phyloP scores from a whole-genome alignment of 345 rosid species.

The thale cress (Arabidopsis thaliana) region TAIR10.1 NC_003076.8:23267001-23267500 shows the following conservation, averaged over 20 bases:
- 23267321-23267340: slow-evolving; percentile 95
- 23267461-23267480: slow-evolving; percentile 32
- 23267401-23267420: slow-evolving; percentile 62
- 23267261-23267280: not conserved
- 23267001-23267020: not conserved
- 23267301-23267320: slow-evolving; percentile 92
- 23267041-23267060: not conserved
- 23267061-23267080: not conserved
- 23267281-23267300: slow-evolving; percentile 52
- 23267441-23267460: not conserved
- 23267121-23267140: slow-evolving; percentile 83
- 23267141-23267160: slow-evolving; percentile 91
- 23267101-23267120: not conserved
- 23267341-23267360: slow-evolving; percentile 94
- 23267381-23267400: slow-evolving; percentile 86
- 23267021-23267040: not conserved
- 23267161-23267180: slow-evolving; percentile 93
- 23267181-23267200: slow-evolving; percentile 82
- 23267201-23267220: slow-evolving; percentile 92
- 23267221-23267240: slow-evolving; percentile 65
- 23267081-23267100: not conserved
- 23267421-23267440: not conserved
- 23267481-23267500: slow-evolving; percentile 54
- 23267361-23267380: slow-evolving; percentile 91
- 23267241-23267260: slow-evolving; percentile 8